Base-by-base conservation (phyloP, 345 rosid species). In the Trapa bicornis region DNA sequence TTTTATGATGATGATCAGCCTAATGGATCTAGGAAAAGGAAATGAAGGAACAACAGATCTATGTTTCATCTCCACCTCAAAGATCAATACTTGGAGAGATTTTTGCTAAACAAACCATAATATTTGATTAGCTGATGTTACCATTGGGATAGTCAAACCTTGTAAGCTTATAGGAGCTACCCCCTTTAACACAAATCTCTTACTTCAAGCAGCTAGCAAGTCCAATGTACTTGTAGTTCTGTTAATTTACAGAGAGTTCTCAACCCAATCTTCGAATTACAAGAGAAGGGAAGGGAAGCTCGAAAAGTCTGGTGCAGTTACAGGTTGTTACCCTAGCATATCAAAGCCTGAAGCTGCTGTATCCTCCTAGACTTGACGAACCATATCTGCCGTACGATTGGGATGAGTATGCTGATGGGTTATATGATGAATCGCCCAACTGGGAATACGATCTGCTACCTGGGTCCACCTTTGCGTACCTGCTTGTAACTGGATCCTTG, bases 301-400 rank as follows among this genome's bases (percentile, higher is more conserved):
- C 1, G 15, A 47, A 35, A 47, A 47, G 43, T 53, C 41, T 5
- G 43, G 52, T 22, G 47, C 11, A 41, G 67, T 56, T 61, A 70
- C 33, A 22, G 61, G 47, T 22, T 64, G 37, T 64, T 43, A 5
- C 50, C 4, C 35, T 10, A 2, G 36, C 53, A 8, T 16, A 60
- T 80, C 76, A 80, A 66, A 80, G 77, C 73, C 83, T 68, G 61
- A 77, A 77, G 72, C 75, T 70, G 72, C 67, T 68, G 64, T 80
- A 80, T 74, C 79, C 75, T 43, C 83, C 76, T 42, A 66, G 52
- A 73, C 73, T 70, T 35, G 79, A 75, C 36, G 79, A 73, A 39
- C 81, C 79, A 32, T 80, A 80, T 13, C 78, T 80, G 14, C 75
- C 75, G 37, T 77, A 76, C 5, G 79, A 66, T 47, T 72, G 79